Conservation (phyloP, 2,329 filamentous ascomycete genomes). For the Ceratocystiopsis minuta region DNA sequence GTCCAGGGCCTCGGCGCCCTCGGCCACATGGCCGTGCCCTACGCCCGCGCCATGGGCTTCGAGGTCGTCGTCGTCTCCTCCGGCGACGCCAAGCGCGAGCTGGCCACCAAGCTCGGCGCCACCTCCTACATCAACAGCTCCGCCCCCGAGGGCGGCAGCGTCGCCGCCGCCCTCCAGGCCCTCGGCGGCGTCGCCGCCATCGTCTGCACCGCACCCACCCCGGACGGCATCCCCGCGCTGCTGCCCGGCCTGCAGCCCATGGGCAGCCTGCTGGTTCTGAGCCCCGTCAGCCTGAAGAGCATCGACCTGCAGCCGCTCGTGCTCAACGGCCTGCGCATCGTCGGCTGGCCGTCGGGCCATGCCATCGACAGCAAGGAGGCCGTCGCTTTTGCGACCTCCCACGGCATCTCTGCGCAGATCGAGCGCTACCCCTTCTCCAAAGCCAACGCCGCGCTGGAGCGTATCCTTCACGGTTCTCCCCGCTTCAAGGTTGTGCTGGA, state of each 20-base stretch:
- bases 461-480: constrained; percentile 6
- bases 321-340: constrained; percentile 36
- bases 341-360: constrained; percentile 46
- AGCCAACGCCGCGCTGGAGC: constrained; percentile 23
- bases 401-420: constrained; percentile 45
- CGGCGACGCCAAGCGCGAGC: constrained; percentile 47
- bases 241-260: constrained; percentile 31
- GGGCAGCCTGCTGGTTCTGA: constrained; percentile 43
- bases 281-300: constrained; percentile 28
- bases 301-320: constrained; percentile 26
- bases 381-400: constrained; percentile 42
- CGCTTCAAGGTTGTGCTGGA: constrained; percentile 9
- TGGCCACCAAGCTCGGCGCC: constrained; percentile 45
- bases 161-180: constrained; percentile 21
- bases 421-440: constrained; percentile 44
- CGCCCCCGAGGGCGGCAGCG: constrained; percentile 23
- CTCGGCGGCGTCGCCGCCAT: constrained; percentile 44
- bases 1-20: constrained; percentile 58
- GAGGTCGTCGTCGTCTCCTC: constrained; percentile 47
- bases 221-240: constrained; percentile 33
- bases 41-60: constrained; percentile 59
- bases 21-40: constrained; percentile 63
- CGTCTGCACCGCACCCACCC: constrained; percentile 44
- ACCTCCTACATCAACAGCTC: constrained; percentile 42
- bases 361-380: constrained; percentile 47